Base-by-base conservation (phyloP, 176 grass and related monocot genomes). In the Aegilops umbellulata region DNA sequence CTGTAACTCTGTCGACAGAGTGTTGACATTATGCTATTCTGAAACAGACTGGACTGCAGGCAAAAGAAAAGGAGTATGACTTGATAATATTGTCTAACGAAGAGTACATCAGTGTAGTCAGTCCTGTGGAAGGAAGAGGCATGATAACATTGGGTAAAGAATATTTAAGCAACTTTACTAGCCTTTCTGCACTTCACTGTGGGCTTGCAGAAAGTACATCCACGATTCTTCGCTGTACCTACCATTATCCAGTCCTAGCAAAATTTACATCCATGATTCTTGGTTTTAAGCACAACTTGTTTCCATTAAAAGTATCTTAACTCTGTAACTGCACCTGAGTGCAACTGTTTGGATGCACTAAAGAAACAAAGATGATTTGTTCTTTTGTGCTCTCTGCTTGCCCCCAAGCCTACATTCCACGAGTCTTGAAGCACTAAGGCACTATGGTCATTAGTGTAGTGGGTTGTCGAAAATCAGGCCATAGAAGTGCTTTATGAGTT, bases 291-390 rank as follows among this genome's bases (percentile, higher is more conserved):
- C 31, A 36, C 6, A 60, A 25, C 25, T 58, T 41, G 31, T 47
- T 81, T 74, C 7, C 22, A 81, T 65, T 69, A 81, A 87, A 87
- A 81, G 46, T 69, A 58, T 64, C 20, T 25, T 61, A 74, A 26
- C 11, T 16, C 65, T 79, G 26, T 32, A 88, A 63, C 64, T 39
- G 30, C 30, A 22, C 12, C 26, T 39, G 35, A 63, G 10, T 73
- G 53, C 20, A 77, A 72, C 65, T 23, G 65, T 25, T 49, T 73
- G 17, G 36, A 27, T 73, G 17, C 23, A 88, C 5, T 58, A 63
- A 79, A 65, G 69, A 51, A 38, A 79, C 11, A 80, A 27, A 26
- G 9, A 66, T 65, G 72, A 20, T 74, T 80, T 47, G 61, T 49
- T 64, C 16, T 29, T 80, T 6, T 47, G 29, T 66, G 17, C 78